phyloP scores from a whole-genome alignment of 176 grass and related monocot genomes.

The Dendrocalamus sinicus region DNA sequence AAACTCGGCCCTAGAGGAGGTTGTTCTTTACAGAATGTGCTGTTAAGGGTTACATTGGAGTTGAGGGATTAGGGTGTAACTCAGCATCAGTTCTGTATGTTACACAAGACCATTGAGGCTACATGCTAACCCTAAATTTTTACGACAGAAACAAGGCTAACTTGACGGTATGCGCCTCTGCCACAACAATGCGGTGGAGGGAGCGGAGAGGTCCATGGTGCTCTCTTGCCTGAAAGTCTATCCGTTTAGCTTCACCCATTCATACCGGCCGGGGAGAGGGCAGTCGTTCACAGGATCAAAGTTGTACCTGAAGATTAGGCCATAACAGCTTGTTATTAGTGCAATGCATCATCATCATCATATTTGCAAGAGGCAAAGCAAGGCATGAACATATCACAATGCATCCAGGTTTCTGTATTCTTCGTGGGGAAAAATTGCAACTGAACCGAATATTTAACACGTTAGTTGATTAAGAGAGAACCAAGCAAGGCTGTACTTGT shows the following conservation, averaged over 20 bases:
- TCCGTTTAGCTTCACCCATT: slow-evolving; percentile 68
- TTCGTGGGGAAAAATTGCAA: neutral
- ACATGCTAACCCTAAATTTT: slow-evolving; percentile 55
- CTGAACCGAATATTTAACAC: neutral
- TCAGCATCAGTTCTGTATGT: slow-evolving; percentile 56
- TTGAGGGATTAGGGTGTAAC: slow-evolving; percentile 50
- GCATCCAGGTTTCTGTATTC: neutral
- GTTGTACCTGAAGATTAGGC: slow-evolving; percentile 63
- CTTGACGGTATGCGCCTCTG: slow-evolving; percentile 28
- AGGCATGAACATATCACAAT: neutral
- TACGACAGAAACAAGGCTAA: slow-evolving; percentile 50
- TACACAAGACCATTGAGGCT: slow-evolving; percentile 40
- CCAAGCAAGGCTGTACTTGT: slow-evolving; percentile 48
- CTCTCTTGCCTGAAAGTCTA: neutral
- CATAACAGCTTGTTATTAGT: neutral
- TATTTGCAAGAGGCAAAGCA: too few species aligned
- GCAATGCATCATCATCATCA: neutral
- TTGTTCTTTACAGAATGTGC: slow-evolving; percentile 47
- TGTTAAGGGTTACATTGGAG: slow-evolving; percentile 47
- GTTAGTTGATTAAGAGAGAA: neutral
- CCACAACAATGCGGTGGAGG: slow-evolving; percentile 40
- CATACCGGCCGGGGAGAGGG: slow-evolving; percentile 59
- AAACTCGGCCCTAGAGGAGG: slow-evolving; percentile 37
- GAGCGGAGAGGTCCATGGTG: slow-evolving; percentile 32
- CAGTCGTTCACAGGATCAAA: slow-evolving; percentile 60